These are phyloP conservation scores for Plasmodium gonderi DNA, from an alignment of 169 alveolate species.

Conservation along the genomic window DNA sequence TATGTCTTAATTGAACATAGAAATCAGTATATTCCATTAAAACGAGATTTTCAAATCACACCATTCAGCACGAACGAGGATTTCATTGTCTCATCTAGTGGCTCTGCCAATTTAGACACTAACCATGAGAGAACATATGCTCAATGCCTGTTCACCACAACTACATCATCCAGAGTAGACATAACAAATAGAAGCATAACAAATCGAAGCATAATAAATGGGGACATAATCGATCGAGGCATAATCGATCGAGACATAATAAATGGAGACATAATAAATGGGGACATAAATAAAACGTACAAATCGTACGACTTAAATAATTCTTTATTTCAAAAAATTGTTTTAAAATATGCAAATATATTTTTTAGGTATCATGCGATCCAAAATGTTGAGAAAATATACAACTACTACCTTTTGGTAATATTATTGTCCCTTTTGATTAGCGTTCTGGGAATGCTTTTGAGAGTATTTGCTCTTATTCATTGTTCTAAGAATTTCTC, in stretches of 20 bases:
- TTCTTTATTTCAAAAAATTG: neutral
- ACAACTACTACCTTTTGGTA: slow-evolving; percentile 8
- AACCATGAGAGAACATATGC: neutral
- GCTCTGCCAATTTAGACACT: no score
- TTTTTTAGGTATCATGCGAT: slow-evolving; percentile 19
- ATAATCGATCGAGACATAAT: no score
- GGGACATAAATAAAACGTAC: neutral
- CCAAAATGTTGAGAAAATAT: neutral
- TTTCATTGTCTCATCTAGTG: no score
- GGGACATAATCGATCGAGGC: neutral
- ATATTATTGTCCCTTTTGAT: neutral
- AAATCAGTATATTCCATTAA: no score
- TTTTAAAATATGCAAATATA: slow-evolving; percentile 11
- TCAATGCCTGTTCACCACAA: neutral
- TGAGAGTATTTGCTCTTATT: slow-evolving; percentile 32
- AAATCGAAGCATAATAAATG: no score
- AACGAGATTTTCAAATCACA: no score
- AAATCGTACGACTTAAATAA: slow-evolving; percentile 12
- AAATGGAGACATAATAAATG: neutral
- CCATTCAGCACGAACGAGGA: no score
- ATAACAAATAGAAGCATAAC: no score
- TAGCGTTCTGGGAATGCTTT: slow-evolving; percentile 6
- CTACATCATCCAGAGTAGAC: neutral
- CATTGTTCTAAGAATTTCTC: slow-evolving; percentile 43
- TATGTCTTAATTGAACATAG: no score